Evolutionary conservation across 352 stramenopile genomes (phyloP).

Genomic region (Blastocystis sp.): DNA sequence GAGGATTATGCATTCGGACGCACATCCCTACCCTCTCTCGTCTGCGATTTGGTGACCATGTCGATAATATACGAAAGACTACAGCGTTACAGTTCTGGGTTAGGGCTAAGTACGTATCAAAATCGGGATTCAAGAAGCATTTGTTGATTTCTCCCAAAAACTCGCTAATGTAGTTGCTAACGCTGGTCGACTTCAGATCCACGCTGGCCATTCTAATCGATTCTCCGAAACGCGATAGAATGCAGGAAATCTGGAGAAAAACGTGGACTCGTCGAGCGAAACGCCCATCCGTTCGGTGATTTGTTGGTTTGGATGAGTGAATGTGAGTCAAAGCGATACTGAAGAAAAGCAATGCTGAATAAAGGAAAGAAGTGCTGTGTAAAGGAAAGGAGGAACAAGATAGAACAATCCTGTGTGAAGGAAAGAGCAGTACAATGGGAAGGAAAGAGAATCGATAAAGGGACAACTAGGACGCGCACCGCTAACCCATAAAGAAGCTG

Average conservation of each 20-base stretch:
- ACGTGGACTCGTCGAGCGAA: background rate
- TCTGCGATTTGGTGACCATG: constrained; percentile 40
- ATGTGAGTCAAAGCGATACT: too few species aligned
- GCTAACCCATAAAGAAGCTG: constrained; percentile 48
- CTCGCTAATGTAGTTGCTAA: constrained; percentile 56
- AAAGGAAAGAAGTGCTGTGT: too few species aligned
- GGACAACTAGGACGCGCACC: background rate
- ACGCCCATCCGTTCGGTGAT: background rate
- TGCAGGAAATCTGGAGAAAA: background rate
- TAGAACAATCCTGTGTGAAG: too few species aligned
- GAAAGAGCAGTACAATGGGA: too few species aligned
- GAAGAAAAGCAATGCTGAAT: too few species aligned
- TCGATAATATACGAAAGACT: constrained; percentile 62
- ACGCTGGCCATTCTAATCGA: constrained; percentile 5
- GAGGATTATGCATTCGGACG: background rate
- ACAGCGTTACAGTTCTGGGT: too few species aligned
- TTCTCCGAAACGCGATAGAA: background rate
- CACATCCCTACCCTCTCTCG: constrained; percentile 4
- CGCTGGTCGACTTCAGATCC: constrained; percentile 36
- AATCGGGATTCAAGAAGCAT: constrained; percentile 54
- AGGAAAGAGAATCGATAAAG: too few species aligned
- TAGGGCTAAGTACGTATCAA: constrained; percentile 59
- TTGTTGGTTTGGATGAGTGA: too few species aligned
- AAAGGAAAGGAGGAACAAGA: too few species aligned
- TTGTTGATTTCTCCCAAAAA: constrained; percentile 62